A percentile compares a stretch with the other conserved stretches of the same genome.
phyloP scores from a whole-genome alignment of 345 rosid genomes.

The Salix viminalis region DNA sequence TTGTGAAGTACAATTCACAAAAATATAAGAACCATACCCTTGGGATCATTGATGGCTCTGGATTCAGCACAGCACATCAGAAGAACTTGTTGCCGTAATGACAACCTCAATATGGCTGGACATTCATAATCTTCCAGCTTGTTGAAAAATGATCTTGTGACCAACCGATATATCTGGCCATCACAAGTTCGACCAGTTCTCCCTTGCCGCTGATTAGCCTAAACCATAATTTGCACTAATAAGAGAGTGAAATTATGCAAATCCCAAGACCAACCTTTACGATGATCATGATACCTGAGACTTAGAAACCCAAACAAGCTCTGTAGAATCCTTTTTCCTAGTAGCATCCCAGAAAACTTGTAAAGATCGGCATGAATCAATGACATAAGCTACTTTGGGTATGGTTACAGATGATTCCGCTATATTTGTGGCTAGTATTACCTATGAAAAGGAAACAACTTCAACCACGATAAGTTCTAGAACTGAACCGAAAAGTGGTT shows the following conservation, averaged over 20 bases:
- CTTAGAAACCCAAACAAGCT: conserved; percentile 86
- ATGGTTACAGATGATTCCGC: conserved; percentile 97
- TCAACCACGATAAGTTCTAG: not conserved
- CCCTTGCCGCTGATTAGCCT: conserved; percentile 95
- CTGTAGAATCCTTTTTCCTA: conserved; percentile 55
- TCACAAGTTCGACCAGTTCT: conserved; percentile 97
- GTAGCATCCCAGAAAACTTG: conserved; percentile 79
- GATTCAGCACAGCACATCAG: conserved; percentile 78
- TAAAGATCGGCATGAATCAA: conserved; percentile 91
- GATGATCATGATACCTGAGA: conserved; percentile 64
- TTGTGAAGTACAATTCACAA: not conserved
- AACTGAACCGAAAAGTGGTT: not conserved
- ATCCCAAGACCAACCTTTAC: not conserved
- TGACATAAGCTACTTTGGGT: conserved; percentile 85
- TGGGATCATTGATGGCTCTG: conserved; percentile 77
- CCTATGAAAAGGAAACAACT: conserved; percentile 40
- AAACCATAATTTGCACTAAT: conserved; percentile 24
- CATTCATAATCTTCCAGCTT: conserved; percentile 61
- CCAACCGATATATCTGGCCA: conserved; percentile 86
- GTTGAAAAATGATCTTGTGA: conserved; percentile 67
- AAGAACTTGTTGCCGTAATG: conserved; percentile 84
- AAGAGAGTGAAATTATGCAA: conserved; percentile 4
- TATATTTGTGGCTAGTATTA: conserved; percentile 88
- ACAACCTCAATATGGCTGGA: conserved; percentile 69
- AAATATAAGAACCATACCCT: conserved; percentile 41